Evolutionary conservation across 352 stramenopile species (phyloP), one percentile per base, ranked within the genome.

Genomic region (Aphanomyces stellatus): DNA sequence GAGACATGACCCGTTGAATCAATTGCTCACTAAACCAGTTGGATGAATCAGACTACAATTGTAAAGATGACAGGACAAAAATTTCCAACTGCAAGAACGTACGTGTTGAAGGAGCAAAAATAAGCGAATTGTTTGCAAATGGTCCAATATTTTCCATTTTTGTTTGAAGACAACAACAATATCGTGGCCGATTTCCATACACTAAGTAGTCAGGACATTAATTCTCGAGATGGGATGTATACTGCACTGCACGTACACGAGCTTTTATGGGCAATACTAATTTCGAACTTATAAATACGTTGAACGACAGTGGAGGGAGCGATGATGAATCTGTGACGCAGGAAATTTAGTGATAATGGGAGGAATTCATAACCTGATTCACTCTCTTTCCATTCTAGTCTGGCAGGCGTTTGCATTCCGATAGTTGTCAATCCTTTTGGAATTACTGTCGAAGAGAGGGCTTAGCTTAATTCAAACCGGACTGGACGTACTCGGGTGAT

Each of bases 31-130:
- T 60, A 8, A 67, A 53, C 10, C 35, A 27, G 4, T 33, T 59
- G 17, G 60, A 67, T 13, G 60, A 28, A 33, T 67, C 60, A 10
- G 43, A 17, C 59, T 65, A 55, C 41, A 57, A 15, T 10, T n/a
- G n/a, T n/a, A n/a, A n/a, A n/a, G n/a, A n/a, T 56, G 10, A 42
- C 37, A 46, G 13, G 37, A n/a, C 42, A 33, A 46, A 11, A 42
- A 11, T 34, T 0, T 33, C 10, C 7, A 64, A 22, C 11, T 22
- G 24, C 46, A 22, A 15, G 17, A 28, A 10, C 46, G 15, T 27
- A 65, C 59, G 11, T 67, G 60, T 10, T 67, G 42, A 17, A 57
- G 60, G 13, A 67, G 49, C 2, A 67, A 37, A 43, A 67, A 67
- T 41, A 49, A 57, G 4, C 49, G 60, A 13, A 67, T 6, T 4